These are phyloP conservation scores for Trichoderma orchidacearum DNA, from an alignment of 495 filamentous ascomycete species.

Conservation along the genomic window DNA sequence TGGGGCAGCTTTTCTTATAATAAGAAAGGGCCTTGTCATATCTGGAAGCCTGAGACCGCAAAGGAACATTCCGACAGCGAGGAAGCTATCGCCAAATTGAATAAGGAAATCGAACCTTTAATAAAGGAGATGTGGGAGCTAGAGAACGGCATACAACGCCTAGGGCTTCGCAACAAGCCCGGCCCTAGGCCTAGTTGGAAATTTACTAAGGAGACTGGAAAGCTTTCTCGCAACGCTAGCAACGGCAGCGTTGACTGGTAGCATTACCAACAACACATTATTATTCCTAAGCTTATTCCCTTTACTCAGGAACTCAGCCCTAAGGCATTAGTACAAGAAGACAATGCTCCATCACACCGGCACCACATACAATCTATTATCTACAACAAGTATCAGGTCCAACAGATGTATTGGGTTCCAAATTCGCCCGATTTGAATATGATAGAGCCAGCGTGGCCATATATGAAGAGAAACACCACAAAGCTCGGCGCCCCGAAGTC, in stretches of 20 bases:
- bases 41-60: constrained; percentile 12
- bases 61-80: constrained; percentile 9
- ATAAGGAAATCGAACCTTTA: constrained; percentile 6
- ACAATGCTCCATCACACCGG: constrained; percentile 12
- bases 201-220: constrained; percentile 10
- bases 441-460: constrained; percentile 18
- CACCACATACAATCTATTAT: constrained; percentile 10
- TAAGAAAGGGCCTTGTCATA: constrained; percentile 19
- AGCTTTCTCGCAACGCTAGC: constrained; percentile 8
- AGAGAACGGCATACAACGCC: constrained; percentile 4
- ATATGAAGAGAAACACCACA: constrained; percentile 19
- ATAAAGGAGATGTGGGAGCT: constrained; percentile 6
- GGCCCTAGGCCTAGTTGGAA: constrained; percentile 9
- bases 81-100: constrained; percentile 5
- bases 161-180: not conserved
- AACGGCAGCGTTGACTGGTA: constrained; percentile 11
- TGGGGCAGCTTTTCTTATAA: constrained; percentile 21
- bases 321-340: constrained; percentile 11
- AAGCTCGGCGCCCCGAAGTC: constrained; percentile 10
- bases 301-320: constrained; percentile 14
- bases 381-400: constrained; percentile 8
- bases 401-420: constrained; percentile 11
- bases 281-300: constrained; percentile 17
- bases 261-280: constrained; percentile 10
- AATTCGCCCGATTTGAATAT: constrained; percentile 23